A percentile compares a stretch with the other conserved stretches of the same genome.
Conservation (phyloP, 2,329 filamentous ascomycete species). For the Aspergillus sp. region DNA sequence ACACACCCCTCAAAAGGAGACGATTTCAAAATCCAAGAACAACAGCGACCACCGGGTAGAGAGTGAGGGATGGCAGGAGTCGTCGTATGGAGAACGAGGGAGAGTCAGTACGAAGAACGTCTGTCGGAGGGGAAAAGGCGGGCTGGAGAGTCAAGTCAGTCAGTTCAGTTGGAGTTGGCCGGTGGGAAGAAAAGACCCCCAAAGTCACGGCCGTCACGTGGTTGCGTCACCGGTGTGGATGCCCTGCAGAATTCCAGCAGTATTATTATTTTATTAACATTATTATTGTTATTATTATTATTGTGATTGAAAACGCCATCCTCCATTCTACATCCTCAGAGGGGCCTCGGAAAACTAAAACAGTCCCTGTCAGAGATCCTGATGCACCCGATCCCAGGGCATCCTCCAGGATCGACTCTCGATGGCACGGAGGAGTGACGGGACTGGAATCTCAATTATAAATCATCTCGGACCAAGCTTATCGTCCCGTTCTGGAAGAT, state of each 20-base stretch:
- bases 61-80: conserved; percentile 2
- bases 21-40: neutral
- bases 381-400: neutral
- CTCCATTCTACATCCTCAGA: neutral
- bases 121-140: conserved; percentile 17
- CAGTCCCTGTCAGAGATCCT: neutral
- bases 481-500: no score
- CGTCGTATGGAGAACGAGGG: conserved; percentile 2
- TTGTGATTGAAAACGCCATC: neutral
- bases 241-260: conserved; percentile 16
- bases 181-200: conserved; percentile 13
- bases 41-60: conserved; percentile 9
- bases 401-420: neutral
- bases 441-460: no score
- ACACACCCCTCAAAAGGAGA: neutral
- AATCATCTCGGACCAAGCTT: no score
- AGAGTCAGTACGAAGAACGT: neutral
- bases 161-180: neutral
- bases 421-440: neutral
- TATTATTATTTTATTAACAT: no score
- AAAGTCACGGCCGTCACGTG: conserved; percentile 33
- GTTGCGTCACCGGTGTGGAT: conserved; percentile 33
- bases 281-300: neutral
- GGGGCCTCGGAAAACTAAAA: neutral
- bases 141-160: conserved; percentile 11